phyloP scores from a whole-genome alignment of 2,329 filamentous ascomycete genomes.

The Aspergillus fumigatiaffinis region DNA sequence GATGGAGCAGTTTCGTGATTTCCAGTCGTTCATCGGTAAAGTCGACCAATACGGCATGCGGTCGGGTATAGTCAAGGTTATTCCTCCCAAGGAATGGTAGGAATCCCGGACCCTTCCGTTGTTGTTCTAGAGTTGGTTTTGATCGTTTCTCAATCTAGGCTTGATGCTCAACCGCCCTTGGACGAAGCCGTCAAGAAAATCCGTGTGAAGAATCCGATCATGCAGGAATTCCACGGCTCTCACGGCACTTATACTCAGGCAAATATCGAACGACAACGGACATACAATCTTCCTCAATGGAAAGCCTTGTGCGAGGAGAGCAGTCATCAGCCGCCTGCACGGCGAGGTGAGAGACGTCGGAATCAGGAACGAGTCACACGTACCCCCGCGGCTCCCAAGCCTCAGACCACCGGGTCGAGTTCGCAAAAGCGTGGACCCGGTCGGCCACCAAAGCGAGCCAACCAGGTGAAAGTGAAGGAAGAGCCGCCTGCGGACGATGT shows the following conservation, averaged over 20 bases:
- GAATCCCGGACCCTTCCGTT: slow-evolving; percentile 22
- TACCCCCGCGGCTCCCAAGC: slow-evolving; percentile 30
- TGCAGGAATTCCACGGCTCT: slow-evolving; percentile 94
- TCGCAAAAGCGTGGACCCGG: slow-evolving; percentile 46
- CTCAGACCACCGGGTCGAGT: slow-evolving; percentile 34
- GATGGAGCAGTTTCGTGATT: slow-evolving; percentile 92
- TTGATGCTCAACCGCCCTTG: slow-evolving; percentile 68
- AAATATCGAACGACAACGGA: slow-evolving; percentile 92
- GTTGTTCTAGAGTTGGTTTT: not conserved
- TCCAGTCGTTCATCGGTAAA: slow-evolving; percentile 85
- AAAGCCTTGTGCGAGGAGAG: slow-evolving; percentile 88
- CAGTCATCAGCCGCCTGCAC: slow-evolving; percentile 90
- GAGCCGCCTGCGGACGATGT: slow-evolving; percentile 33
- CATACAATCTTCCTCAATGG: slow-evolving; percentile 97
- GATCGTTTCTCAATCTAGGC: slow-evolving; percentile 40
- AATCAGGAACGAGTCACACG: slow-evolving; percentile 48
- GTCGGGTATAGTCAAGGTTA: slow-evolving; percentile 92
- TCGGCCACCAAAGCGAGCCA: slow-evolving; percentile 36
- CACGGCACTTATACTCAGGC: slow-evolving; percentile 95
- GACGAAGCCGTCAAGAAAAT: slow-evolving; percentile 87
- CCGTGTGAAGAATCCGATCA: slow-evolving; percentile 93
- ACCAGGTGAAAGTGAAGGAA: slow-evolving; percentile 38
- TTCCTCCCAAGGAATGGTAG: slow-evolving; percentile 91
- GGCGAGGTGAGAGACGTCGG: slow-evolving; percentile 61
- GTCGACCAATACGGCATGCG: slow-evolving; percentile 96